A percentile compares a stretch with the other conserved stretches of the same genome.
phyloP scores from a whole-genome alignment of 768 basidiomycete species.

The Kwoniella sp. region DNA sequence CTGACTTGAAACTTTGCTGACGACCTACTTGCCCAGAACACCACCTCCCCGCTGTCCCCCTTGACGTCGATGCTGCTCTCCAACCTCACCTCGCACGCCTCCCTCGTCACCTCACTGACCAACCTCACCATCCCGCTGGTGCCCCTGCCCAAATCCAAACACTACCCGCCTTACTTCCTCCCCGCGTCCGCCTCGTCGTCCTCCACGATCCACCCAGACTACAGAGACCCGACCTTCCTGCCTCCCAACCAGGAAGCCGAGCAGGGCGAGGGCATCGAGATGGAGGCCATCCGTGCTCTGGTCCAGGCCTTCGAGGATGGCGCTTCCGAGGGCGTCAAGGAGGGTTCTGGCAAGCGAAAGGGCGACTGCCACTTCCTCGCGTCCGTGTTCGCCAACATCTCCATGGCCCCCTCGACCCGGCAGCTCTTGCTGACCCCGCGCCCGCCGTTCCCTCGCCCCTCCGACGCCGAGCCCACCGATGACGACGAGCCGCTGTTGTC shows the following conservation, averaged over 20 bases:
- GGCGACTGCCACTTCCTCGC: conserved; percentile 85
- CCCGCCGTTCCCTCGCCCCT: conserved; percentile 55
- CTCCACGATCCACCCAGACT: conserved; percentile 65
- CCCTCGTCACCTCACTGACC: conserved; percentile 63
- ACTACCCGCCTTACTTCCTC: conserved; percentile 61
- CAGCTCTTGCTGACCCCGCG: conserved; percentile 71
- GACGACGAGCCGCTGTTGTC: conserved; percentile 72
- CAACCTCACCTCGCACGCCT: conserved; percentile 76
- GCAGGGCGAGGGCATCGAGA: conserved; percentile 49
- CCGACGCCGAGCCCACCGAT: conserved; percentile 25
- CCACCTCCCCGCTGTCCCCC: conserved; percentile 85
- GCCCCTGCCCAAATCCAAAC: conserved; percentile 31
- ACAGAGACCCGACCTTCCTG: conserved; percentile 56
- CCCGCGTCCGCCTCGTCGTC: conserved; percentile 75
- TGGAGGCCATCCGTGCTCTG: conserved; percentile 72
- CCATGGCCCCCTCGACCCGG: conserved; percentile 68
- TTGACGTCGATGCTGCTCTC: conserved; percentile 95
- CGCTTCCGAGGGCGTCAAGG: conserved; percentile 57
- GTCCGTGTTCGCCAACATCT: conserved; percentile 89
- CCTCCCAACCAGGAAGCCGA: conserved; percentile 40
- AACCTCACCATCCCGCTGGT: conserved; percentile 63
- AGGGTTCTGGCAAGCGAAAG: conserved; percentile 59
- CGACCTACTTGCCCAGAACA: conserved; percentile 59
- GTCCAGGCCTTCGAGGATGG: conserved; percentile 82
- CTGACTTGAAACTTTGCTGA: neutral